A percentile compares a stretch with the other conserved stretches of the same genome.
phyloP scores from a whole-genome alignment of 495 filamentous ascomycete genomes.

The Ramalina peruviana region DNA sequence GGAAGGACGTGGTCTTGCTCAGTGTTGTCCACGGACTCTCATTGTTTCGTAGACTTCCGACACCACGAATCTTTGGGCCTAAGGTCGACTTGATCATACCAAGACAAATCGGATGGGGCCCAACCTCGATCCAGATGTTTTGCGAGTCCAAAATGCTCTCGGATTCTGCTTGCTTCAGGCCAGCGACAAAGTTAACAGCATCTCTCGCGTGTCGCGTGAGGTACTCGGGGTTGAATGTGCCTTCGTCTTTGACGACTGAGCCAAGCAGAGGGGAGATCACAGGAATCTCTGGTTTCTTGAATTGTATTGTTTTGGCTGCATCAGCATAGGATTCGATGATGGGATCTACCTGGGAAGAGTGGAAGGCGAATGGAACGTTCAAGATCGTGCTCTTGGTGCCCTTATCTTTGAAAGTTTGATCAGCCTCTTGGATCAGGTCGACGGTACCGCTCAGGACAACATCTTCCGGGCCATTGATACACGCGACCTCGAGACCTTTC shows the following conservation, averaged over 20 bases:
- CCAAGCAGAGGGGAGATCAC: conserved; percentile 44
- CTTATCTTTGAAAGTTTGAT: conserved; percentile 32
- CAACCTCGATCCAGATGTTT: conserved; percentile 35
- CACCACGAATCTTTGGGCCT: conserved; percentile 37
- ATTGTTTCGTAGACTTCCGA: conserved; percentile 44
- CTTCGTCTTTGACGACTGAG: conserved; percentile 32
- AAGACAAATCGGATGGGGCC: conserved; percentile 49
- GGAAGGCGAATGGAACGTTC: conserved; percentile 55
- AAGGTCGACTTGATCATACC: conserved; percentile 58
- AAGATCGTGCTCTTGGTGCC: conserved; percentile 43
- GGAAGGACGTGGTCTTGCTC: conserved; percentile 38
- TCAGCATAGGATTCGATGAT: conserved; percentile 47
- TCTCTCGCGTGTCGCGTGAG: conserved; percentile 54
- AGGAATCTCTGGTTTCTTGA: conserved; percentile 31
- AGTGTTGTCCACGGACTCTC: conserved; percentile 53
- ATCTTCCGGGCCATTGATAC: conserved; percentile 35
- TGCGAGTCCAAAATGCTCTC: conserved; percentile 26
- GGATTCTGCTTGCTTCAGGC: conserved; percentile 1
- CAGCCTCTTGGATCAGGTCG: conserved; percentile 36
- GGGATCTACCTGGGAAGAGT: conserved; percentile 52
- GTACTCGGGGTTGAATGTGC: conserved; percentile 43
- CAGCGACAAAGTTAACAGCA: conserved; percentile 56
- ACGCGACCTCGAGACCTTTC: conserved; percentile 30
- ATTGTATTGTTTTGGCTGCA: conserved; percentile 26
- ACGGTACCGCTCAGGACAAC: conserved; percentile 35